These are phyloP conservation scores for Clavispora phyllophila DNA, from an alignment of 805 yeast species.

Conservation along the genomic window DNA sequence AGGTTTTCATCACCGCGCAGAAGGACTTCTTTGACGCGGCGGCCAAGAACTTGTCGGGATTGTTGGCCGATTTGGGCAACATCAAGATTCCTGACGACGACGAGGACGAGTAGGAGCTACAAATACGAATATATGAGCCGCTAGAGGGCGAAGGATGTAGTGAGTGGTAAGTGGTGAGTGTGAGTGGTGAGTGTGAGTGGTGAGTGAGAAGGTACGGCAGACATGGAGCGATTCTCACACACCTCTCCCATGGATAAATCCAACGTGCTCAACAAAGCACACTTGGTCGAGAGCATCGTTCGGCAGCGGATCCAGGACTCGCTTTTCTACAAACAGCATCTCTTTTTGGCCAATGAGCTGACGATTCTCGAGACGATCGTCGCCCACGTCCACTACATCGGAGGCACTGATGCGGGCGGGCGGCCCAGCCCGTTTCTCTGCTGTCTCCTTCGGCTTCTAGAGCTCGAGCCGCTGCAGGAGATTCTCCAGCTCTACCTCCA, in stretches of 20 bases:
- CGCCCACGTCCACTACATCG: slow-evolving; percentile 42
- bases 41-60: slow-evolving; percentile 29
- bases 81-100: slow-evolving; percentile 35
- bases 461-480: slow-evolving; percentile 62
- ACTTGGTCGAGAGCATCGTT: slow-evolving; percentile 37
- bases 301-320: slow-evolving; percentile 41
- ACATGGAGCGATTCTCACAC: not conserved
- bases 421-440: slow-evolving; percentile 73
- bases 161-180: too few species aligned
- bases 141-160: too few species aligned
- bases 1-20: slow-evolving; percentile 66
- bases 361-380: slow-evolving; percentile 32
- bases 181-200: not conserved
- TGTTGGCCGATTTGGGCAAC: slow-evolving; percentile 28
- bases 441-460: slow-evolving; percentile 68
- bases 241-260: slow-evolving; percentile 11
- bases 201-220: not conserved
- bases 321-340: slow-evolving; percentile 38
- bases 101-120: slow-evolving; percentile 15
- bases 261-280: slow-evolving; percentile 23
- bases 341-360: slow-evolving; percentile 37
- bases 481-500: slow-evolving; percentile 49
- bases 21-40: slow-evolving; percentile 48
- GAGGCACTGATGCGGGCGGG: slow-evolving; percentile 52
- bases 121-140: too few species aligned